Conservation (phyloP, 2,329 filamentous ascomycete genomes). For the Paecilomyces dactylethromorphus region DNA sequence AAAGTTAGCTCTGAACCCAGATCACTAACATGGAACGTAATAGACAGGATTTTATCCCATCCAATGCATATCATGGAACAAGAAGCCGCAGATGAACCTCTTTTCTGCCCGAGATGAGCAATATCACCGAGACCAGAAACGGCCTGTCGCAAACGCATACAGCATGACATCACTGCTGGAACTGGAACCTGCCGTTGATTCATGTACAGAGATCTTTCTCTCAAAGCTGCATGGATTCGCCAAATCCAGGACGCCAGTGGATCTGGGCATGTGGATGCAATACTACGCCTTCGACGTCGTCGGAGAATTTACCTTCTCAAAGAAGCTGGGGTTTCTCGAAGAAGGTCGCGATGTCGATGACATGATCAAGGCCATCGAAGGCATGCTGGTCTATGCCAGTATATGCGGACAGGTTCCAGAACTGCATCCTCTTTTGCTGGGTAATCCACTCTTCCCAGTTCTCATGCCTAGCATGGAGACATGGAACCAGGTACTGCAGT, state of each 20-base stretch:
- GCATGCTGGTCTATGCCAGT: constrained; percentile 20
- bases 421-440: constrained; percentile 18
- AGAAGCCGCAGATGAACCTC: constrained; percentile 14
- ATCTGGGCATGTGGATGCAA: constrained; percentile 15
- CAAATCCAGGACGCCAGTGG: constrained; percentile 4
- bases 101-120: constrained; percentile 15
- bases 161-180: constrained; percentile 21
- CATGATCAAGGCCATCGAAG: constrained; percentile 24
- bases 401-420: constrained; percentile 22
- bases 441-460: constrained; percentile 22
- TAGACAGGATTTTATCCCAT: constrained; percentile 14
- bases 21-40: neutral
- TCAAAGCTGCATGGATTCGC: constrained; percentile 9
- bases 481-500: constrained; percentile 25
- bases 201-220: constrained; percentile 14
- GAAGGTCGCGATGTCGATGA: constrained; percentile 32
- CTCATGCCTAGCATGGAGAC: constrained; percentile 28
- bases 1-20: neutral
- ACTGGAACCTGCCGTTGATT: constrained; percentile 18
- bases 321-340: constrained; percentile 38
- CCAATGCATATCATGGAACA: constrained; percentile 15
- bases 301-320: constrained; percentile 34
- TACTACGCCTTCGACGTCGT: constrained; percentile 37
- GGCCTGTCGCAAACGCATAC: constrained; percentile 18
- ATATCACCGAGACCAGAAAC: constrained; percentile 13